These are phyloP conservation scores for Tetraselmis striata DNA, from an alignment of 139 green algal species.

Conservation along the genomic window DNA sequence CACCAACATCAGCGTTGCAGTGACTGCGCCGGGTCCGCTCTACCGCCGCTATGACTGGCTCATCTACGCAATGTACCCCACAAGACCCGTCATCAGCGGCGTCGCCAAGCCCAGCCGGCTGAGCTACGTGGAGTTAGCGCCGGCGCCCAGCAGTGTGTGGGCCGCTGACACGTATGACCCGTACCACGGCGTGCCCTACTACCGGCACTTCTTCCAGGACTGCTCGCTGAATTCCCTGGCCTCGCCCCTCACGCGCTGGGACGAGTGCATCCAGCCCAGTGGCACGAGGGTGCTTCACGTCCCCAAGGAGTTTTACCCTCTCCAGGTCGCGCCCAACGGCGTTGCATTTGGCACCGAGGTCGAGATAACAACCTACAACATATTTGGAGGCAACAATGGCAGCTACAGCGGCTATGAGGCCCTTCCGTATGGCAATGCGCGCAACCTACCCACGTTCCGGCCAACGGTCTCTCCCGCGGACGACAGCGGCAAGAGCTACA, in stretches of 20 bases:
- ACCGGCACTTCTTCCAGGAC: neutral
- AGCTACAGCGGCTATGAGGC: neutral
- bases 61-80: neutral
- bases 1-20: conserved; percentile 1
- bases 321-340: neutral
- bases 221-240: neutral
- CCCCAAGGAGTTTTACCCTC: neutral
- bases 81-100: neutral
- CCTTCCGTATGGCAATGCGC: neutral
- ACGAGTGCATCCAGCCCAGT: neutral
- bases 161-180: neutral
- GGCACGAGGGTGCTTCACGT: neutral
- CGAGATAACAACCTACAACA: neutral
- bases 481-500: neutral
- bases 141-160: neutral
- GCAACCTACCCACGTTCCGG: neutral
- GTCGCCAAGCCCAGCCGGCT: neutral
- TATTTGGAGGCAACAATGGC: neutral
- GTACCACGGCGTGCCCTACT: neutral
- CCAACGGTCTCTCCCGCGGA: neutral
- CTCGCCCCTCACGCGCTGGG: neutral
- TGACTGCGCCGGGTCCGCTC: neutral
- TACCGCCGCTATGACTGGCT: neutral
- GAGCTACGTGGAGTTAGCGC: neutral
- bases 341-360: neutral